Evolutionary conservation across 73 alveolate genomes (phyloP), one percentile per base, ranked within the genome.

Genomic region (Tetrahymena malaccensis): DNA sequence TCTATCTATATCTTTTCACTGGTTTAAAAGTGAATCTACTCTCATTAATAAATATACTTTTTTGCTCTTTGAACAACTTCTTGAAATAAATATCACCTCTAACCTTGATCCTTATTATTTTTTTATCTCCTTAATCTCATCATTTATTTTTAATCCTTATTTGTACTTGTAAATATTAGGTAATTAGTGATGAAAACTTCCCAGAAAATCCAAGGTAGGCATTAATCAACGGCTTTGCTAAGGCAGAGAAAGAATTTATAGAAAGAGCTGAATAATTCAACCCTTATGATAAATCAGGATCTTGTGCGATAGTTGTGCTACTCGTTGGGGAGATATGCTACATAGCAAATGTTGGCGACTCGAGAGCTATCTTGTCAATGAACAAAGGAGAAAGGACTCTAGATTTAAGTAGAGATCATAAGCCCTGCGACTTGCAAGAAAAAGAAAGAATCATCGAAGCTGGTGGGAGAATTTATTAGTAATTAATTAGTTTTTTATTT

Each of bases 271-370:
- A 98, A 35, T 96, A 96, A 89, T 93, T 97, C 43, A 93, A 95
- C 57, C 95, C 98, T 43, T 95, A 96, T 56, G 99, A 99, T 96
- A 97, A 97, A 94, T 97, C 99, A 85, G 99, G 99, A 35, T 98
- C 99, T 3, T 99, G 99, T 95, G 99, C 99, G 0, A 97, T 98
- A 27, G 96, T 98, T 22, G 95, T 97, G 27, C 44, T 99, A 55
- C 94, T 98, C 25, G 99, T 99, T 17, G 99, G 98, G 43, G 98
- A 95, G 85, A 97, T 94, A 95, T 97, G 99, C 16, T 99, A 98
- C 96, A 98, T 99, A 1, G 99, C 99, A 3, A 99, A 99, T 97
- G 99, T 98, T 35, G 99, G 99, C 15, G 99, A 99, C 96, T 95
- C 98, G 43, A 85, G 99, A 94, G 99, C 99, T 43, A 94, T 99